These are phyloP conservation scores for Colletotrichum musicola DNA, from an alignment of 2,329 filamentous ascomycete species.

Conservation along the genomic window DNA sequence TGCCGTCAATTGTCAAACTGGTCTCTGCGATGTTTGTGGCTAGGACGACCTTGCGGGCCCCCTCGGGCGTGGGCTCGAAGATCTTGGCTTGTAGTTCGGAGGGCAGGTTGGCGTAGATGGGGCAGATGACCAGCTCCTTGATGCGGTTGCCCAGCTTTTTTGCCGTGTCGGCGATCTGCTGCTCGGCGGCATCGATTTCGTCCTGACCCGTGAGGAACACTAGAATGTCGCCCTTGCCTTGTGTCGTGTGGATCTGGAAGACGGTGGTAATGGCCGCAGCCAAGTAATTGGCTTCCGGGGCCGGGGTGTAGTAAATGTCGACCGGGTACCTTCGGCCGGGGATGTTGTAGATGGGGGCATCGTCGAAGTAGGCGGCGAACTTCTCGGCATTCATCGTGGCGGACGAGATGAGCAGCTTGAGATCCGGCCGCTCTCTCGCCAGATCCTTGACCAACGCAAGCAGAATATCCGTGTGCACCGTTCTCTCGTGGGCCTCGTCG, in stretches of 20 bases:
- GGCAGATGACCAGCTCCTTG: constrained; percentile 88
- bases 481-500: constrained; percentile 96
- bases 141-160: constrained; percentile 87
- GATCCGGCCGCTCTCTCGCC: constrained; percentile 82
- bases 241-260: constrained; percentile 93
- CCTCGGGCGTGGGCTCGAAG: constrained; percentile 90
- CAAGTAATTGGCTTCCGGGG: constrained; percentile 94
- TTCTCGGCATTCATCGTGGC: constrained; percentile 96
- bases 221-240: constrained; percentile 88
- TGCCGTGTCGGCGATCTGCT: constrained; percentile 86
- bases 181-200: constrained; percentile 91
- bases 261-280: constrained; percentile 91
- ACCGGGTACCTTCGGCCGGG: constrained; percentile 91
- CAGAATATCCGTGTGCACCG: constrained; percentile 90
- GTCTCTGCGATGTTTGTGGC: constrained; percentile 99
- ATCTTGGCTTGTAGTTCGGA: constrained; percentile 93
- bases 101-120: constrained; percentile 94
- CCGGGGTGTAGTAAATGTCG: constrained; percentile 89
- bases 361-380: constrained; percentile 91
- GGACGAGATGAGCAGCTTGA: constrained; percentile 92
- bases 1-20: constrained; percentile 93
- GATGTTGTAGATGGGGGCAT: constrained; percentile 94
- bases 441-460: constrained; percentile 92
- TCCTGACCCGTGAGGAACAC: constrained; percentile 97
- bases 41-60: constrained; percentile 89